A percentile compares a stretch with the other conserved stretches of the same genome.
phyloP scores from a whole-genome alignment of 2,329 filamentous ascomycete genomes.

The Capronia coronata region DNA sequence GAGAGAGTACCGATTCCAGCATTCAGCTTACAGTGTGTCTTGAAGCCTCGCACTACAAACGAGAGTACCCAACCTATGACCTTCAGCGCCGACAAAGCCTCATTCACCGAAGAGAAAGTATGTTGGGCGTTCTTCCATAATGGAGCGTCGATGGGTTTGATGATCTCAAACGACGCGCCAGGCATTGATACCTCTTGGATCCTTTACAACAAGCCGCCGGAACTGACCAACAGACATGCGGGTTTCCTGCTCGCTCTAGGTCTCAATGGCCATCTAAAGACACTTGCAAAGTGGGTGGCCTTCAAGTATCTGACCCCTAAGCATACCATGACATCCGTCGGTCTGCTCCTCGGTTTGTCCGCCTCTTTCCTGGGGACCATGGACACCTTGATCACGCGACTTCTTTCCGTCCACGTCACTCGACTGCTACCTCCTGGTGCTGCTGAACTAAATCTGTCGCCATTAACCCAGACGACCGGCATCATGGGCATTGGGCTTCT shows the following conservation, averaged over 20 bases:
- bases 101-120: conserved; percentile 91
- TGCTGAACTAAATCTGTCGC: conserved; percentile 87
- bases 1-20: conserved; percentile 85
- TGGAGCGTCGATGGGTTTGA: conserved; percentile 83
- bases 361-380: conserved; percentile 94
- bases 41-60: conserved; percentile 85
- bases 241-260: conserved; percentile 87
- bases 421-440: conserved; percentile 87
- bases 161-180: conserved; percentile 80
- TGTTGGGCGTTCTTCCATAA: conserved; percentile 99
- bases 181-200: conserved; percentile 99
- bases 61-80: conserved; percentile 27
- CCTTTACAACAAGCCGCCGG: conserved; percentile 89
- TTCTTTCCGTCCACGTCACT: conserved; percentile 92
- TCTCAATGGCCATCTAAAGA: conserved; percentile 89
- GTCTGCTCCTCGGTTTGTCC: conserved; percentile 82
- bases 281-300: conserved; percentile 92
- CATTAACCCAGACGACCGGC: conserved; percentile 87
- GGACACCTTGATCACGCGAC: conserved; percentile 87
- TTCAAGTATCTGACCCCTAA: conserved; percentile 99
- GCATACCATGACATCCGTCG: conserved; percentile 98
- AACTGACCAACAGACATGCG: conserved; percentile 92
- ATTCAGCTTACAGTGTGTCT: conserved; percentile 84
- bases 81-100: conserved; percentile 80
- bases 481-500: conserved; percentile 95